phyloP scores from a whole-genome alignment of 495 filamentous ascomycete species.

The Tuber melanosporum region DNA sequence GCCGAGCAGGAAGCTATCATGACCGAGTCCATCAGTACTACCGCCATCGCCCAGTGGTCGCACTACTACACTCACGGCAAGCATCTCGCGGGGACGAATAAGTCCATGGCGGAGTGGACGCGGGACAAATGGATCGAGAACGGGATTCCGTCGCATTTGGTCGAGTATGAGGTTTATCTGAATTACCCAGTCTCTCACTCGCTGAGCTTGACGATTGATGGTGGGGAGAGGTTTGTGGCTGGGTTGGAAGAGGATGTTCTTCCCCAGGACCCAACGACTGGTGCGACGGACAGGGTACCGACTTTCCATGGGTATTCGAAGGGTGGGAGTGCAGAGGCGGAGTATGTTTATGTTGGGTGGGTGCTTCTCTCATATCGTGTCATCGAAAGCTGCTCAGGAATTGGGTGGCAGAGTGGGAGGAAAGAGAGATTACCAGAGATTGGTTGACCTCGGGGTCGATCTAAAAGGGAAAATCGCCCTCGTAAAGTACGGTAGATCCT shows the following conservation, averaged over 20 bases:
- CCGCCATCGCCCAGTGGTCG: constrained; percentile 62
- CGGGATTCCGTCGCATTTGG: constrained; percentile 66
- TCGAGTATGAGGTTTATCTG: constrained; percentile 79
- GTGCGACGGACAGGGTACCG: constrained; percentile 67
- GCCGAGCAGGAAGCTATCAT: constrained; percentile 19
- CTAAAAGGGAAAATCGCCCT: constrained; percentile 66
- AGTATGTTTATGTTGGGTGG: constrained; percentile 46
- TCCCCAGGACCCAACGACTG: constrained; percentile 73
- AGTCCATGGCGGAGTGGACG: constrained; percentile 82
- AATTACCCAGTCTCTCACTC: constrained; percentile 62
- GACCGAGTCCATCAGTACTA: constrained; percentile 22
- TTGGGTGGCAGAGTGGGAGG: constrained; percentile 32
- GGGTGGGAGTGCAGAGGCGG: constrained; percentile 76
- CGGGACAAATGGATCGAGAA: constrained; percentile 76
- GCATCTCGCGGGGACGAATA: constrained; percentile 84
- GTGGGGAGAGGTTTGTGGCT: constrained; percentile 65
- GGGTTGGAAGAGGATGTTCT: constrained; percentile 77
- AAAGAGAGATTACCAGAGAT: constrained; percentile 79
- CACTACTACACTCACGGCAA: constrained; percentile 82
- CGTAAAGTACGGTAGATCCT: constrained; percentile 76
- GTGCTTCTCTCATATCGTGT: neutral
- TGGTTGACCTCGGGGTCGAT: constrained; percentile 65
- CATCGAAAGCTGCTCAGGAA: constrained; percentile 1
- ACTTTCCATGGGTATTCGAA: constrained; percentile 90
- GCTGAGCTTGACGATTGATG: constrained; percentile 21